Percentiles rank a stretch among this genome's conserved stretches.
These are phyloP conservation scores for Geotrichum cucujoidarum DNA, from an alignment of 1,139 yeast genomes.

Conservation along the genomic window DNA sequence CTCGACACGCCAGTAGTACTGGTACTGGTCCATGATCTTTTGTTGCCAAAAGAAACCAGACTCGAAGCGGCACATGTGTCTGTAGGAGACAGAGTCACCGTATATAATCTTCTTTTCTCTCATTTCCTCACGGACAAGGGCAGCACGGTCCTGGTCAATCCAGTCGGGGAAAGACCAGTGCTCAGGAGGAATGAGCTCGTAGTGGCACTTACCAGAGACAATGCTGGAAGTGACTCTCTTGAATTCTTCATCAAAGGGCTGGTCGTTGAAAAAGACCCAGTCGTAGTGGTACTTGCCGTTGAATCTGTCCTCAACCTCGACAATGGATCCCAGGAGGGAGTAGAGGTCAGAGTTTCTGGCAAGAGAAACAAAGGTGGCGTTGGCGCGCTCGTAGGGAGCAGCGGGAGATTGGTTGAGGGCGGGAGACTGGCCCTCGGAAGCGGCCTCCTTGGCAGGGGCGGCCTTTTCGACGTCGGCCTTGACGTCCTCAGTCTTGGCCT, in stretches of 20 bases:
- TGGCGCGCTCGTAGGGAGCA: slow-evolving; percentile 35
- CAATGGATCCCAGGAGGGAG: slow-evolving; percentile 55
- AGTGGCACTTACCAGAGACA: slow-evolving; percentile 59
- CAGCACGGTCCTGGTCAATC: slow-evolving; percentile 61
- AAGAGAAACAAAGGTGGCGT: slow-evolving; percentile 68
- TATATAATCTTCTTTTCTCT: slow-evolving; percentile 51
- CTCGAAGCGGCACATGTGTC: slow-evolving; percentile 92
- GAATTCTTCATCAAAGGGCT: slow-evolving; percentile 52
- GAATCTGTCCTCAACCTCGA: slow-evolving; percentile 66
- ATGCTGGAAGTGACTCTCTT: slow-evolving; percentile 42
- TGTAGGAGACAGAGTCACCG: slow-evolving; percentile 62
- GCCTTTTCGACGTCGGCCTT: neutral
- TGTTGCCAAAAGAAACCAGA: slow-evolving; percentile 90
- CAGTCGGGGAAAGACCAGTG: slow-evolving; percentile 76
- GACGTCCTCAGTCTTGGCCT: slow-evolving; percentile 1
- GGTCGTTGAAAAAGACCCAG: slow-evolving; percentile 76
- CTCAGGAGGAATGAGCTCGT: slow-evolving; percentile 61
- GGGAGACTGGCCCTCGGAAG: slow-evolving; percentile 9
- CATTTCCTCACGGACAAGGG: slow-evolving; percentile 46
- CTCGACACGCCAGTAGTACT: slow-evolving; percentile 95
- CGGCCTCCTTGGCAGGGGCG: slow-evolving; percentile 1
- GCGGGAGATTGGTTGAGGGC: slow-evolving; percentile 4
- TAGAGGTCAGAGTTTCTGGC: slow-evolving; percentile 66
- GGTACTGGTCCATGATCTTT: slow-evolving; percentile 63
- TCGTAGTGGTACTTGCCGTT: slow-evolving; percentile 61